phyloP scores from a whole-genome alignment of 2,329 filamentous ascomycete species.

The Drechslera avenae region DNA sequence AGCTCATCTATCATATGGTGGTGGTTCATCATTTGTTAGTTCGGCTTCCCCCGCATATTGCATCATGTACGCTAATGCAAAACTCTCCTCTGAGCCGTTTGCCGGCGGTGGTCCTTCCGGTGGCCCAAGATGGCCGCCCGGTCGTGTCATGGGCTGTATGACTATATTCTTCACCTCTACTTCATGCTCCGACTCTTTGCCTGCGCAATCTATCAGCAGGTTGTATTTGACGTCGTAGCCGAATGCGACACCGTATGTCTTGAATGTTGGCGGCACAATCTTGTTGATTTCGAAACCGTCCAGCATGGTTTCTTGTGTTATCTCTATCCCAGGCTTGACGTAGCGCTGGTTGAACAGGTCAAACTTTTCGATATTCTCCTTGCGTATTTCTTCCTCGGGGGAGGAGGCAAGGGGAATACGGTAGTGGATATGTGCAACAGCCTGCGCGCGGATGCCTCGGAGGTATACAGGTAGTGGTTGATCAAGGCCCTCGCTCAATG shows the following conservation, averaged over 20 bases:
- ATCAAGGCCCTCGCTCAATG: slow-evolving; percentile 2
- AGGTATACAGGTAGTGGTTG: slow-evolving; percentile 21
- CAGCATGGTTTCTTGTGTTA: slow-evolving; percentile 11
- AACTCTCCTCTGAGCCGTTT: slow-evolving; percentile 10
- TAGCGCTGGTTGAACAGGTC: slow-evolving; percentile 28
- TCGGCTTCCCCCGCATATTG: neutral
- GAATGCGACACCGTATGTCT: slow-evolving; percentile 23
- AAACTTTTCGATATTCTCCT: slow-evolving; percentile 18
- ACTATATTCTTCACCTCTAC: slow-evolving; percentile 17
- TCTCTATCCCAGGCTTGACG: slow-evolving; percentile 22
- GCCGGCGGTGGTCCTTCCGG: slow-evolving; percentile 15
- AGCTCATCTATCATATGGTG: slow-evolving; percentile 8
- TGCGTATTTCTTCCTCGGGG: slow-evolving; percentile 13
- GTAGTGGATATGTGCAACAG: slow-evolving; percentile 17
- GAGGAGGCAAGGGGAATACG: slow-evolving; percentile 19
- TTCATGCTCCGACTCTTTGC: slow-evolving; percentile 27
- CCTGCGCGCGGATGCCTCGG: slow-evolving; percentile 28
- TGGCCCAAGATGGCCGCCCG: slow-evolving; percentile 23
- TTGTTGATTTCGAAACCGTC: slow-evolving; percentile 21
- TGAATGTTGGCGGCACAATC: slow-evolving; percentile 25
- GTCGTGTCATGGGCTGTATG: slow-evolving; percentile 25
- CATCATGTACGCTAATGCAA: slow-evolving; percentile 1
- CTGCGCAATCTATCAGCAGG: slow-evolving; percentile 25
- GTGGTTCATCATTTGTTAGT: slow-evolving; percentile 1
- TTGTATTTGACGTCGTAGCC: slow-evolving; percentile 24